Evolutionary conservation across 306 rosid species (phyloP), one percentile per base, ranked within the genome.

Genomic region (Cyamopsis tetragonoloba): DNA sequence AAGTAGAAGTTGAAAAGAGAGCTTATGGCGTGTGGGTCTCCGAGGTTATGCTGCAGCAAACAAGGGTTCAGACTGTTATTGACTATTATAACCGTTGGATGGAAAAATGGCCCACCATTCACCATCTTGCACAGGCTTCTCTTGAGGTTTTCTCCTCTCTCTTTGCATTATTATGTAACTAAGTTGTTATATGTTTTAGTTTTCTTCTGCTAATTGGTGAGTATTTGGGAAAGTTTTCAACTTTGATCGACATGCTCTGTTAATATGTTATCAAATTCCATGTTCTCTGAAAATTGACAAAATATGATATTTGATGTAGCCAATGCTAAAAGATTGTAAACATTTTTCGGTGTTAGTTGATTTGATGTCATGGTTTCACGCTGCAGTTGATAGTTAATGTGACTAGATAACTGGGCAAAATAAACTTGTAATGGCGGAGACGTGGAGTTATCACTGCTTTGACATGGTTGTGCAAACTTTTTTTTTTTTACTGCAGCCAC

Each of bases 1-100:
- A 76, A 24, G 70, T 78, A 19, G 70, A 65, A 39, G 50, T 72
- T 3, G 77, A 84, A 76, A 81, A 19, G 24, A 72, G 92, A 58
- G 95, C 86, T 24, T 89, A 92, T 76, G 87, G 83, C 5, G 93
- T 92, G 37, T 92, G 98, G 98, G 96, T 92, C 20, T 92, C 96
- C 1, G 93, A 92, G 70, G 68, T 92, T 31, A 92, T 92, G 98
- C 83, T 89, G 10, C 98, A 92, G 73, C 96, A 92, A 59, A 92
- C 96, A 2, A 80, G 95, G 77, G 96, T 92, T 84, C 91, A 84
- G 77, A 86, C 93, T 73, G 98, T 92, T 53, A 79, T 87, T 69
- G 50, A 70, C 3, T 92, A 81, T 69, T 92, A 68, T 80, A 78
- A 82, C 63, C 93, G 91, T 34, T 92, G 96, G 96, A 87, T 92